Evolutionary conservation across 1,284 basidiomycete species (phyloP).

Genomic region (Rhodotorula sp.): DNA sequence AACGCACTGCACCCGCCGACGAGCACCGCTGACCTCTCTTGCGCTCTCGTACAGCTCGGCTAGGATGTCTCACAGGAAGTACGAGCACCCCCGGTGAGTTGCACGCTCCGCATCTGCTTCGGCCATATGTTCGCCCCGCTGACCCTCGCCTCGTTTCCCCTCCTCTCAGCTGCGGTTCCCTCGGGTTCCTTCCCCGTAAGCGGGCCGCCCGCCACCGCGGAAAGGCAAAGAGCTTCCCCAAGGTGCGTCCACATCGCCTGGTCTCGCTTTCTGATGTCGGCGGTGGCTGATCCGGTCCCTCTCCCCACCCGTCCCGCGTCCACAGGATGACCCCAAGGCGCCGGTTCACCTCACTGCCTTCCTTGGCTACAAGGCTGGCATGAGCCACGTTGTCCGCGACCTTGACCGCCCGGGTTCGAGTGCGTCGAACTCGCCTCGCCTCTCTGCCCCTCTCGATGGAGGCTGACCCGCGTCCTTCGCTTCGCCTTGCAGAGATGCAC

Average conservation of each 20-base stretch:
- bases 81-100: slow-evolving; percentile 45
- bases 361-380: slow-evolving; percentile 99
- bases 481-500: slow-evolving; percentile 78
- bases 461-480: slow-evolving; percentile 14
- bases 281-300: no score
- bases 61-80: slow-evolving; percentile 47
- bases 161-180: slow-evolving; percentile 39
- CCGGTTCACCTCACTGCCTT: slow-evolving; percentile 97
- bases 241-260: slow-evolving; percentile 58
- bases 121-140: background rate
- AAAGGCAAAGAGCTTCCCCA: slow-evolving; percentile 98
- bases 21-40: slow-evolving; percentile 9
- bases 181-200: slow-evolving; percentile 72
- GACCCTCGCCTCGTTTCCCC: background rate
- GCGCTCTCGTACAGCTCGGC: slow-evolving; percentile 10
- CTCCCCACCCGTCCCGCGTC: background rate
- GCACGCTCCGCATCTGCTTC: background rate
- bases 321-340: slow-evolving; percentile 98
- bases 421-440: slow-evolving; percentile 56
- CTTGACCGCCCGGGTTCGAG: slow-evolving; percentile 98
- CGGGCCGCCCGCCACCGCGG: slow-evolving; percentile 92
- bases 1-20: background rate
- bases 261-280: background rate
- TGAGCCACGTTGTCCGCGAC: slow-evolving; percentile 99
- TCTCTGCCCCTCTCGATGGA: background rate